Base-by-base conservation (phyloP, 495 filamentous ascomycete genomes). In the Neurospora intermedia region DNA sequence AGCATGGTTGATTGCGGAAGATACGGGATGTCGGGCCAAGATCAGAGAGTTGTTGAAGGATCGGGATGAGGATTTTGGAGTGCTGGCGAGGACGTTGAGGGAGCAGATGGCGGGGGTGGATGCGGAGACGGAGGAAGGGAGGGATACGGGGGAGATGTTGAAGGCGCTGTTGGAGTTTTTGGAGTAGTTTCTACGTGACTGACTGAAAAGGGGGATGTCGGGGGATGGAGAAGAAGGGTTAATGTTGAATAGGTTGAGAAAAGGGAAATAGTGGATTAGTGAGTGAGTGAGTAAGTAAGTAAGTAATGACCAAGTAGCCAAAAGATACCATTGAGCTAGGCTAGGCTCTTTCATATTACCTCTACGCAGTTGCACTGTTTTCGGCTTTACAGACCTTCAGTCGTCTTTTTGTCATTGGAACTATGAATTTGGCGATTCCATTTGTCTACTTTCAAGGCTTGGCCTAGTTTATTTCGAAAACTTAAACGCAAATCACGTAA, bases 1-100 rank as follows among this genome's bases (percentile, higher is more conserved):
- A 45, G 93, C 96, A 27, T 99, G 96, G 96, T 84, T 98, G 23
- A 84, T 93, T 16, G 96, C 94, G 2, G 96, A 99, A 81, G 96
- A 98, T 78, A 88, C 89, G 66, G 94, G 93, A 0, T 92, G 93
- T 6, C 89, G 86, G 80, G 85, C 82, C 46, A 91, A 87, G 81
- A 88, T 98, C 23, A 74, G 85, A 35, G 82, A 82, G 23, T 78
- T 91, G 38, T 82, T 97, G 41, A 89, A 87, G 39, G 91, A 92
- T 71, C 84, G 88, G 6, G 91, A 92, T 74, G 90, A 93, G 77
- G 79, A 81, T 7, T 77, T 97, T 69, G 83, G 75, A 6, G 83
- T 89, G 35, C 80, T 98, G 40, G 88, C 81, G 73, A 80, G 72
- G 20, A 95, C 93, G n/a, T 81, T 99, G 27, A 78, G 81, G 81